These are phyloP conservation scores for Geotrichum macrosporum DNA, from an alignment of 1,139 yeast species.

Conservation along the genomic window DNA sequence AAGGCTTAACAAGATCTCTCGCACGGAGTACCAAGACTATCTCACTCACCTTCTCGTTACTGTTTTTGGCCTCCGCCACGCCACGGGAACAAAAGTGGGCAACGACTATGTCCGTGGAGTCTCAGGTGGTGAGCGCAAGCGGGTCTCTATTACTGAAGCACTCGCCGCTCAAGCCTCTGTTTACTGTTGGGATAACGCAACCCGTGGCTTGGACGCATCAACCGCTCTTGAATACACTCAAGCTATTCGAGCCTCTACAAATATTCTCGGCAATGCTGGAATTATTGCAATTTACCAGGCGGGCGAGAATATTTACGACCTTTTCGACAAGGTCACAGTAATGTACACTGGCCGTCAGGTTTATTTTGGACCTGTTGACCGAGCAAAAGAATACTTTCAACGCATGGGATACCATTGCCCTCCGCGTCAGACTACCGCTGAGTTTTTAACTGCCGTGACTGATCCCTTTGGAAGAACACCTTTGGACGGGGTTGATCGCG, in stretches of 20 bases:
- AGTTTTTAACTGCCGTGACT: constrained; percentile 59
- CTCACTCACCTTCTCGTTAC: constrained; percentile 49
- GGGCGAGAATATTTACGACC: constrained; percentile 55
- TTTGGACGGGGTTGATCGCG: constrained; percentile 36
- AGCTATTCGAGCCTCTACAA: constrained; percentile 55
- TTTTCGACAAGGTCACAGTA: constrained; percentile 59
- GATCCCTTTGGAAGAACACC: constrained; percentile 47
- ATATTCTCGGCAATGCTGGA: constrained; percentile 50
- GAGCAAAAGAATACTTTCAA: constrained; percentile 51
- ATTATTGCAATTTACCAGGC: constrained; percentile 57
- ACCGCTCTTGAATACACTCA: constrained; percentile 62
- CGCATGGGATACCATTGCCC: constrained; percentile 59
- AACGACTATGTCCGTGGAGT: constrained; percentile 56
- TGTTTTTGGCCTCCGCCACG: constrained; percentile 52
- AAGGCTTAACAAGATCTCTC: constrained; percentile 47
- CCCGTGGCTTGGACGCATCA: constrained; percentile 66
- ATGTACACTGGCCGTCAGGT: constrained; percentile 55
- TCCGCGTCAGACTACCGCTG: constrained; percentile 53
- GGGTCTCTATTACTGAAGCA: constrained; percentile 58
- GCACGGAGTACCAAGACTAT: constrained; percentile 45
- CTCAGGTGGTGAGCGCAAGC: constrained; percentile 58
- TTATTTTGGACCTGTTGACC: constrained; percentile 50
- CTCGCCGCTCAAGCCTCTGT: constrained; percentile 52
- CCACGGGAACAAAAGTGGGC: constrained; percentile 52
- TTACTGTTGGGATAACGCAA: constrained; percentile 67